Conservation (phyloP, 306 rosid genomes). For the Cicer pinnatifidum region DNA sequence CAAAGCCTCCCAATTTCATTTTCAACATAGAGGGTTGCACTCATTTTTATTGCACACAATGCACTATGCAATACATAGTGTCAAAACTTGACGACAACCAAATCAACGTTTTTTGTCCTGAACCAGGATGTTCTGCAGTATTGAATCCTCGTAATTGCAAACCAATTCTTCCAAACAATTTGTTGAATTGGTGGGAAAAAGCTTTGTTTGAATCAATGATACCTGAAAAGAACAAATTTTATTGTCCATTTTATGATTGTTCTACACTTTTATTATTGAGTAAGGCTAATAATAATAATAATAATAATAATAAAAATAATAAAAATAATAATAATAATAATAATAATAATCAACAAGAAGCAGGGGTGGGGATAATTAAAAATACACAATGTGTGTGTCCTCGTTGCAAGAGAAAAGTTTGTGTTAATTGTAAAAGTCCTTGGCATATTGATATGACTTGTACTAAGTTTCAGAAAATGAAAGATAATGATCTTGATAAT, state of each 20-base stretch:
- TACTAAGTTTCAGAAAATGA: constrained; percentile 13
- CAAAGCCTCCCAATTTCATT: constrained; percentile 37
- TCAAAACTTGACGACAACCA: constrained; percentile 34
- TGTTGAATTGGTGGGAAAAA: constrained; percentile 29
- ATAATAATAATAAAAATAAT: too few species aligned
- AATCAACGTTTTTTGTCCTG: constrained; percentile 19
- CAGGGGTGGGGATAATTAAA: not conserved
- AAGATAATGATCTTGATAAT: not conserved
- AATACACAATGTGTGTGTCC: not conserved
- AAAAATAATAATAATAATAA: too few species aligned
- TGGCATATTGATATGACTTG: constrained; percentile 38
- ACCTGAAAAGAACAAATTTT: constrained; percentile 21
- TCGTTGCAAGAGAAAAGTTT: constrained; percentile 37
- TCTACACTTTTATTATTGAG: not conserved
- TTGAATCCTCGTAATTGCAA: constrained; percentile 22
- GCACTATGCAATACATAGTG: constrained; percentile 37
- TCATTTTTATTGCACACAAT: constrained; percentile 41
- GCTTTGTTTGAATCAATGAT: constrained; percentile 31
- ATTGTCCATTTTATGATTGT: constrained; percentile 41
- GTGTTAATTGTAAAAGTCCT: constrained; percentile 38
- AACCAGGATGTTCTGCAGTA: not conserved
- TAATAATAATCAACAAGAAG: not conserved
- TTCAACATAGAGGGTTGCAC: constrained; percentile 38
- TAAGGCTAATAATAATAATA: not conserved
- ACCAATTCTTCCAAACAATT: constrained; percentile 26